A percentile compares a stretch with the other conserved stretches of the same genome.
Evolutionary conservation across 2,329 filamentous ascomycete genomes (phyloP).

Genomic region (Stachybotrys elegans): DNA sequence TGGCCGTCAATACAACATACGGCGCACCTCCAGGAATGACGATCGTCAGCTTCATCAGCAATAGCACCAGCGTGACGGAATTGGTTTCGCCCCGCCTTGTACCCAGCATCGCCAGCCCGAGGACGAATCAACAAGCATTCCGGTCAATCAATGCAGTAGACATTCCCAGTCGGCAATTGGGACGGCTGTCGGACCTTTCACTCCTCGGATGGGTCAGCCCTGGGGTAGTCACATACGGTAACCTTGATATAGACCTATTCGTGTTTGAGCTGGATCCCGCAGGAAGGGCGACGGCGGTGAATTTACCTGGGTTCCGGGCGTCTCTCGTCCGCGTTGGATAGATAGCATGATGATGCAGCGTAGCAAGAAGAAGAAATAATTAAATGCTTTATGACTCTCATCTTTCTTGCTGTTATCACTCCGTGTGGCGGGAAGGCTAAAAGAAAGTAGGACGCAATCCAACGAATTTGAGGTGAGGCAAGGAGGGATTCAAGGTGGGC

Average conservation of each 20-base stretch:
- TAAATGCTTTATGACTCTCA: too few relatives aligned
- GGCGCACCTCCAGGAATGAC: conserved; percentile 5
- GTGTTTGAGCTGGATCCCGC: neutral
- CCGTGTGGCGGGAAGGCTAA: too few relatives aligned
- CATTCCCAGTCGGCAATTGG: neutral
- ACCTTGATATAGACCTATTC: neutral
- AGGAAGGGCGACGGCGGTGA: neutral
- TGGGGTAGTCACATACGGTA: neutral
- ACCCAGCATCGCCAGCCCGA: neutral
- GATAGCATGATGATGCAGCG: too few relatives aligned
- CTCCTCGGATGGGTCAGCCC: neutral
- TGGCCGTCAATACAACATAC: conserved; percentile 9
- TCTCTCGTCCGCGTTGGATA: neutral
- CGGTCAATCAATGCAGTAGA: neutral
- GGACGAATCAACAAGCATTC: neutral
- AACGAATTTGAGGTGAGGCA: too few relatives aligned
- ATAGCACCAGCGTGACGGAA: conserved; percentile 10
- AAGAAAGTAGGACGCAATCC: too few relatives aligned
- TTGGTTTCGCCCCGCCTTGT: neutral
- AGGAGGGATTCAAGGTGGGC: too few relatives aligned
- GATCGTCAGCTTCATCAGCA: conserved; percentile 9
- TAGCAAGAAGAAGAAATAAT: too few relatives aligned
- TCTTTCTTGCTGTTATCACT: too few relatives aligned
- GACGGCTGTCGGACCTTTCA: neutral
- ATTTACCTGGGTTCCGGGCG: neutral